Evolutionary conservation across 176 grass and related monocot genomes (phyloP).

Genomic region (Aegilops speltoides): DNA sequence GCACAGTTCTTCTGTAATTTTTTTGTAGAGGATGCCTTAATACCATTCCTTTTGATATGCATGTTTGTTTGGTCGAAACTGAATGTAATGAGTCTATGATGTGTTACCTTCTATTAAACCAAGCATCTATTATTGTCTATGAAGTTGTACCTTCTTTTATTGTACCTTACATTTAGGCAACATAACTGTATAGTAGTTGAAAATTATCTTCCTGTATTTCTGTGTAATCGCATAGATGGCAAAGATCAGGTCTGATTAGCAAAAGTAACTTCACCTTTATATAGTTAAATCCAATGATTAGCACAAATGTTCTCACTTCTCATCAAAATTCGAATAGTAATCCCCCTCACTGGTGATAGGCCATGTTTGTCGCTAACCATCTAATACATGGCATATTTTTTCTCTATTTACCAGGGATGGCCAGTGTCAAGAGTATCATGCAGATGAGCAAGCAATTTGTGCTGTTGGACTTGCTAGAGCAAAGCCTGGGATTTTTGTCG

Average conservation of each 20-base stretch:
- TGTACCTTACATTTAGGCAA: not conserved
- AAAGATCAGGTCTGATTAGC: not conserved
- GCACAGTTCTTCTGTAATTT: not conserved
- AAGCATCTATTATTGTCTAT: conserved; percentile 3
- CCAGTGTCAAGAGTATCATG: conserved; percentile 86
- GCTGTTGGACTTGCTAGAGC: conserved; percentile 83
- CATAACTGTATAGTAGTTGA: not conserved
- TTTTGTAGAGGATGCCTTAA: not conserved
- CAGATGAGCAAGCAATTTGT: conserved; percentile 84
- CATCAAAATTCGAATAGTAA: not conserved
- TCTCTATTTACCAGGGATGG: conserved; percentile 61
- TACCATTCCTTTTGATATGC: not conserved
- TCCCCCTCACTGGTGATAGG: not conserved
- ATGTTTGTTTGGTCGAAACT: not conserved
- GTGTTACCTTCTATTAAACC: not conserved
- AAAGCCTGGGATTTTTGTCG: conserved; percentile 92
- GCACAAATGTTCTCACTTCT: conserved; percentile 1
- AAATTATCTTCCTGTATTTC: conserved; percentile 17
- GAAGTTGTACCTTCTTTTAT: conserved; percentile 4
- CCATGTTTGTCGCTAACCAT: not conserved
- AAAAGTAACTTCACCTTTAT: not conserved
- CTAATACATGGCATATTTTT: not conserved
- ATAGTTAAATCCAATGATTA: not conserved
- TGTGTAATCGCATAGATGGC: not conserved
- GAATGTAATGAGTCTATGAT: not conserved